Percentiles rank a stretch among this genome's conserved stretches.
phyloP scores from a whole-genome alignment of 164 flowering plant genomes.

The Berberis vulgaris region DNA sequence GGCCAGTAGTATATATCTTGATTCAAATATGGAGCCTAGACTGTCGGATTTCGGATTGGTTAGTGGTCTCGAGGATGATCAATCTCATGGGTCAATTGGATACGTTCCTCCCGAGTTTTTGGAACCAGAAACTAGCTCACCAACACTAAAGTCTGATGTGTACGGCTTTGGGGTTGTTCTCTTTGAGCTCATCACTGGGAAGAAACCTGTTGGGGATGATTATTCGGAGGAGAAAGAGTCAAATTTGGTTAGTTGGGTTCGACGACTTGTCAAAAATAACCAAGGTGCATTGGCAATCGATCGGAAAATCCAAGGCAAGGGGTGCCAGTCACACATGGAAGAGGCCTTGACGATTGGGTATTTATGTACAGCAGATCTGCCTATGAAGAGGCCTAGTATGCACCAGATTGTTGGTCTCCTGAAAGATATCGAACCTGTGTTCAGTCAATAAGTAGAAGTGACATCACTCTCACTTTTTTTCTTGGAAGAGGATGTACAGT shows the following conservation, averaged over 20 bases:
- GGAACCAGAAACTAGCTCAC: conserved; percentile 24
- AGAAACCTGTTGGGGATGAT: conserved; percentile 61
- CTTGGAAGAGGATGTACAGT: too few relatives aligned
- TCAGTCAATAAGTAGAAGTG: conserved; percentile 10
- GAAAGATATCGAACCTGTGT: conserved; percentile 64
- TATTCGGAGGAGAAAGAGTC: conserved; percentile 46
- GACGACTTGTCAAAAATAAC: conserved; percentile 54
- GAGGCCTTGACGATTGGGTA: conserved; percentile 82
- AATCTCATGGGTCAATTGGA: conserved; percentile 45
- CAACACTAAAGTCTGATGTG: conserved; percentile 61
- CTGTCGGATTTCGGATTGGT: conserved; percentile 77
- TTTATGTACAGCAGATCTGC: conserved; percentile 82
- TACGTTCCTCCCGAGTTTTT: conserved; percentile 65
- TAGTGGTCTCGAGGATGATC: conserved; percentile 43
- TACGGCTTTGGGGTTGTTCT: conserved; percentile 77
- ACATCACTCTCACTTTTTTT: too few relatives aligned
- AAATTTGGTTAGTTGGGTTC: conserved; percentile 66
- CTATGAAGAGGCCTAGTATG: conserved; percentile 80
- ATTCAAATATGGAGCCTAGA: conserved; percentile 61
- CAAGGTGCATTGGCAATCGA: conserved; percentile 48
- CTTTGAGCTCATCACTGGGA: conserved; percentile 75
- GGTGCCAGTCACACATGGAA: conserved; percentile 45
- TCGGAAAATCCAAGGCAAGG: conserved; percentile 55
- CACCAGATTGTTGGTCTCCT: conserved; percentile 90
- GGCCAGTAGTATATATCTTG: conserved; percentile 81